Evolutionary conservation across 2,329 filamentous ascomycete species (phyloP).

Genomic region (Amauroascus niger): DNA sequence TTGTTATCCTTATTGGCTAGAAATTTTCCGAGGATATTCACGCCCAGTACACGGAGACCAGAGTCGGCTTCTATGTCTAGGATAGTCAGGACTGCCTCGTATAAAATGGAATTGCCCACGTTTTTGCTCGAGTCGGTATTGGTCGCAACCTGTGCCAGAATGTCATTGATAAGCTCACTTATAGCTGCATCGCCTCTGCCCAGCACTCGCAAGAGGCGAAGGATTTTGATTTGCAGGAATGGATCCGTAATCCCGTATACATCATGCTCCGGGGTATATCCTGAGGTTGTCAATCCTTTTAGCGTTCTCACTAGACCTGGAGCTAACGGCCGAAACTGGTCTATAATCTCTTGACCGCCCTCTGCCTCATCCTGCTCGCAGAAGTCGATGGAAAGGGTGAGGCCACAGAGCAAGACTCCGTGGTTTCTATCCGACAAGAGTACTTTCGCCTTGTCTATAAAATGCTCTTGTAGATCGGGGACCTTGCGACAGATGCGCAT

Average conservation of each 20-base stretch:
- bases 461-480: conserved; percentile 93
- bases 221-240: conserved; percentile 93
- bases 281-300: conserved; percentile 86
- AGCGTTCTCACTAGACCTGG: conserved; percentile 77
- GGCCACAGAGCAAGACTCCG: conserved; percentile 81
- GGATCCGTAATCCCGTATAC: conserved; percentile 97
- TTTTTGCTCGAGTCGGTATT: conserved; percentile 98
- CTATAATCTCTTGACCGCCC: conserved; percentile 79
- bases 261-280: conserved; percentile 95
- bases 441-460: conserved; percentile 83
- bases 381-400: conserved; percentile 82
- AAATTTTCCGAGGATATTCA: conserved; percentile 98
- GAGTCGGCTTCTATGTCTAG: conserved; percentile 97
- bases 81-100: conserved; percentile 93
- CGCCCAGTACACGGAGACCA: conserved; percentile 81
- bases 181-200: conserved; percentile 76
- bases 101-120: conserved; percentile 94
- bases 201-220: conserved; percentile 74
- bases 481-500: conserved; percentile 99
- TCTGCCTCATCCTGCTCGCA: conserved; percentile 93
- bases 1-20: conserved; percentile 98
- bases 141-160: conserved; percentile 90
- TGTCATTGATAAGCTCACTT: conserved; percentile 97
- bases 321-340: conserved; percentile 82
- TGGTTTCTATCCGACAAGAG: conserved; percentile 90